Conservation (phyloP, 345 rosid genomes). For the Passiflora organensis region DNA sequence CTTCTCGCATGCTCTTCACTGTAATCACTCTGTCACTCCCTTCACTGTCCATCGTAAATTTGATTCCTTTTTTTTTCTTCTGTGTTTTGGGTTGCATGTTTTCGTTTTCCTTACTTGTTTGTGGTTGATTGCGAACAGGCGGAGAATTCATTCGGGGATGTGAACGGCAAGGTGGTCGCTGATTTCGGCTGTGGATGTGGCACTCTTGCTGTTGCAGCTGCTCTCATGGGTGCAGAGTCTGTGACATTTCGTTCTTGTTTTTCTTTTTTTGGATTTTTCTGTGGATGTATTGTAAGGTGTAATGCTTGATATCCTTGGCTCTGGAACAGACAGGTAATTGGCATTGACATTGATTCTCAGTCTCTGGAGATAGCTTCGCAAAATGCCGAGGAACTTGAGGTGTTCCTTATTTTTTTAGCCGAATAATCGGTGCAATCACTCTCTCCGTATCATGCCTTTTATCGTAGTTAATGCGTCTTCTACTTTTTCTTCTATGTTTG, state of each 20-base stretch:
- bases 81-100: not conserved
- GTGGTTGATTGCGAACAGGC: slow-evolving; percentile 44
- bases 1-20: slow-evolving; percentile 88
- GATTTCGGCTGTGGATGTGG: slow-evolving; percentile 99
- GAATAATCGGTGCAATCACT: not conserved
- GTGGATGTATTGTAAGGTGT: not conserved
- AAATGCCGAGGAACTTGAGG: slow-evolving; percentile 89
- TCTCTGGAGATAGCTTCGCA: slow-evolving; percentile 68
- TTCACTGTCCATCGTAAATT: not conserved
- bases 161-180: slow-evolving; percentile 61
- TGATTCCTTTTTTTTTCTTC: not conserved
- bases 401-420: slow-evolving; percentile 13
- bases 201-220: slow-evolving; percentile 79
- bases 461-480: too few relatives aligned
- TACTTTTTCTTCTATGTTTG: too few relatives aligned
- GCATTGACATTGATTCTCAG: slow-evolving; percentile 67
- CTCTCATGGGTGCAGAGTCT: slow-evolving; percentile 83
- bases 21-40: slow-evolving; percentile 23
- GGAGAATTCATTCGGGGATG: slow-evolving; percentile 82
- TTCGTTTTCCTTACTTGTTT: not conserved
- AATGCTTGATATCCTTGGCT: not conserved
- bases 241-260: slow-evolving; percentile 23
- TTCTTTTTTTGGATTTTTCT: not conserved
- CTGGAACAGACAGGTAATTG: slow-evolving; percentile 60
- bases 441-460: too few relatives aligned